These are phyloP conservation scores for Pythium plurisporium DNA, from an alignment of 352 stramenopile genomes.

Conservation along the genomic window DNA sequence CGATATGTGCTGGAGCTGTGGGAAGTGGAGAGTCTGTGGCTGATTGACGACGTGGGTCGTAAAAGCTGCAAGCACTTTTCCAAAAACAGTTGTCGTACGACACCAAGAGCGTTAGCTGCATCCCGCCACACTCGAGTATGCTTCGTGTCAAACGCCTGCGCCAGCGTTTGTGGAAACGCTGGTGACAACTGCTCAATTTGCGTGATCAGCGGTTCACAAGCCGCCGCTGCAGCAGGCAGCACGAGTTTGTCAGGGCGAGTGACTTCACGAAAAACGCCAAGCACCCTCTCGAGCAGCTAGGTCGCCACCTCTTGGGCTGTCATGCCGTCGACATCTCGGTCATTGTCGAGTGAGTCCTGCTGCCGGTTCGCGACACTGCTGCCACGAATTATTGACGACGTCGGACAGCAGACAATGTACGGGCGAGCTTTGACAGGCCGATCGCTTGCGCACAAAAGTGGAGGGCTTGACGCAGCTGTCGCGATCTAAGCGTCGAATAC, in stretches of 20 bases:
- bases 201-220: conserved; percentile 11
- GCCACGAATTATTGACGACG: background rate
- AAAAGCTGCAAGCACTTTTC: conserved; percentile 14
- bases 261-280: conserved; percentile 11
- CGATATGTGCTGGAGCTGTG: too few species aligned
- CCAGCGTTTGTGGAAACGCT: conserved; percentile 11
- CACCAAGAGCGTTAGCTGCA: background rate
- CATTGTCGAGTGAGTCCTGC: conserved; percentile 9
- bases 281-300: conserved; percentile 4
- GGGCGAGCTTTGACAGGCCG: background rate
- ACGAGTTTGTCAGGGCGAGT: conserved; percentile 20
- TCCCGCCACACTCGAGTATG: conserved; percentile 18
- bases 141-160: conserved; percentile 9
- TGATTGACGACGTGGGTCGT: too few species aligned
- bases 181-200: conserved; percentile 11
- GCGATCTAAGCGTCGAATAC: conserved; percentile 19
- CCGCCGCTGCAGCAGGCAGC: background rate
- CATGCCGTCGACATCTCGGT: background rate
- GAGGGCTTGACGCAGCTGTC: background rate
- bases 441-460: conserved; percentile 1
- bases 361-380: background rate
- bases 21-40: background rate
- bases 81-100: conserved; percentile 7
- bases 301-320: background rate
- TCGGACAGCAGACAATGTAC: background rate